A percentile compares a stretch with the other conserved stretches of the same genome.
phyloP scores from a whole-genome alignment of 192 early-diverging fungal genomes.

The Ambispora gerdemannii region DNA sequence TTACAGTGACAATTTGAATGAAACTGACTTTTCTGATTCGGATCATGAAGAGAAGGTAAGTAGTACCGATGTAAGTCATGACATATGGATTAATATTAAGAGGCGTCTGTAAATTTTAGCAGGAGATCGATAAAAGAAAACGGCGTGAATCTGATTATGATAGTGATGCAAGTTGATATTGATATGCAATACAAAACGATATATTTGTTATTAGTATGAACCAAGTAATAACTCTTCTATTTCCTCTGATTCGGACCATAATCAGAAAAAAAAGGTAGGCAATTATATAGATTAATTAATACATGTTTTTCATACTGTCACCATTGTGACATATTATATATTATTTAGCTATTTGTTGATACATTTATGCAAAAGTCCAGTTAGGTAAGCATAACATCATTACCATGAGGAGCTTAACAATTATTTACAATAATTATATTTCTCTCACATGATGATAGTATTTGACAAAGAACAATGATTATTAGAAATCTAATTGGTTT shows the following conservation, averaged over 20 bases:
- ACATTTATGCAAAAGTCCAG: no score
- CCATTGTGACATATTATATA: no score
- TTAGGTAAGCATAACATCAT: no score
- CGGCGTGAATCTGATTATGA: neutral
- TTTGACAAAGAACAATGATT: no score
- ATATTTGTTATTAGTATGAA: neutral
- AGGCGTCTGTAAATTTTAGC: neutral
- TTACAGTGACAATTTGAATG: slow-evolving; percentile 8
- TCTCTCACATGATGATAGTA: no score
- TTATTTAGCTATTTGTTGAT: no score
- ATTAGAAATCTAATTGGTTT: no score
- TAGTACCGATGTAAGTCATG: neutral
- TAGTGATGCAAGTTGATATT: slow-evolving; percentile 1
- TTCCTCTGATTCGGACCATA: neutral
- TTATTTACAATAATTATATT: no score
- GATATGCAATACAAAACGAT: neutral
- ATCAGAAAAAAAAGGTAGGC: slow-evolving; percentile 10
- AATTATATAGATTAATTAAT: no score
- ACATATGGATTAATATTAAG: slow-evolving; percentile 11
- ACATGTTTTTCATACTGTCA: no score
- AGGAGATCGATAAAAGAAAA: neutral
- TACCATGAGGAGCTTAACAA: no score
- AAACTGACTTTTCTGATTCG: slow-evolving; percentile 13
- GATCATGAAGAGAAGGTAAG: neutral
- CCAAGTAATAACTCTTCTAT: neutral